Percentiles rank a stretch among this genome's conserved stretches.
Conservation (phyloP, 2,329 filamentous ascomycete genomes). For the Colletotrichum sojae region DNA sequence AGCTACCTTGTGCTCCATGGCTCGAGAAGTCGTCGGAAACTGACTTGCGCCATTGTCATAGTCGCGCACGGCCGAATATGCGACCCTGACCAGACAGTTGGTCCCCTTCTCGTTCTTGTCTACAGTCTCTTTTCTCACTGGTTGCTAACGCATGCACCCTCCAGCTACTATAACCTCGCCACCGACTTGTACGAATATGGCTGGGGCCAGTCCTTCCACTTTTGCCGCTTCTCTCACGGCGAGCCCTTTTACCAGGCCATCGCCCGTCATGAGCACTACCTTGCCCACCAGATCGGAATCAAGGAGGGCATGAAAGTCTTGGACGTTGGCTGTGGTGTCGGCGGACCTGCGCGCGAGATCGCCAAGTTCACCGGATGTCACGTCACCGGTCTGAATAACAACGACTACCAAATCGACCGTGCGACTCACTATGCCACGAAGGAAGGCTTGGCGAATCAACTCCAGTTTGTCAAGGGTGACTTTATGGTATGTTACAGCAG, state of each 20-base stretch:
- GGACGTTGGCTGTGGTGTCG: conserved; percentile 96
- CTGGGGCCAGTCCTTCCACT: conserved; percentile 95
- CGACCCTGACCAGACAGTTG: conserved; percentile 87
- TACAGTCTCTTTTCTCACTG: too few species aligned
- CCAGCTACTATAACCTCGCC: conserved; percentile 90
- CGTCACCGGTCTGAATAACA: conserved; percentile 93
- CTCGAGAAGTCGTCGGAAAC: not conserved
- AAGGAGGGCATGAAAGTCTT: conserved; percentile 86
- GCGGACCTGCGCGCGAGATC: conserved; percentile 93
- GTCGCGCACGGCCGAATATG: conserved; percentile 86
- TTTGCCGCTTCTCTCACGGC: conserved; percentile 89
- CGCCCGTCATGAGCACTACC: conserved; percentile 94
- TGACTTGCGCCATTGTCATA: conserved; percentile 51
- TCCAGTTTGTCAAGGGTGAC: conserved; percentile 90
- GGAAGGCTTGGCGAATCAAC: conserved; percentile 82
- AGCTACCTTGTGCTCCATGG: conserved; percentile 43
- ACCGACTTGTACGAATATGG: conserved; percentile 95
- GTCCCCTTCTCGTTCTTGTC: not conserved
- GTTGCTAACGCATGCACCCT: conserved; percentile 20
- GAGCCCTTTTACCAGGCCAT: conserved; percentile 91
- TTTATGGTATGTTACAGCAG: conserved; percentile 80
- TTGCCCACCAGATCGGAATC: conserved; percentile 87
- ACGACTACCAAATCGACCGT: conserved; percentile 95
- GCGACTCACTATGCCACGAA: conserved; percentile 84
- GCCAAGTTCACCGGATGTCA: conserved; percentile 91